These are phyloP conservation scores for Tolypocladium guangdongense DNA, from an alignment of 2,329 filamentous ascomycete genomes.

Conservation along the genomic window DNA sequence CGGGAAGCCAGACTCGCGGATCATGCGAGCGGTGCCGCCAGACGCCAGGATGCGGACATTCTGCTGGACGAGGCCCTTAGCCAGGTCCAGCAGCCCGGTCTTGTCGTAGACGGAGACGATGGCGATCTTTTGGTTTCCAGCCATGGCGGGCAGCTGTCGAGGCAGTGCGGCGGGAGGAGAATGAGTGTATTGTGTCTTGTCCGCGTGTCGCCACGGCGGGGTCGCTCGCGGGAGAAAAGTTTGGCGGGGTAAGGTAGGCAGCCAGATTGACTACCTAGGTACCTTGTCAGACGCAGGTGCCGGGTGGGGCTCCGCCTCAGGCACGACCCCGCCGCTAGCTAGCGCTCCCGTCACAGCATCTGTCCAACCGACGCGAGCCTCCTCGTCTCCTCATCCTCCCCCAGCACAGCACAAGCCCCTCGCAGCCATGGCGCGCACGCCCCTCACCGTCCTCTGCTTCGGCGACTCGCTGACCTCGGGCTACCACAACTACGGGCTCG, in stretches of 20 bases:
- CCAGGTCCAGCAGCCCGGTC: conserved; percentile 85
- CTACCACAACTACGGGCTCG: conserved; percentile 30
- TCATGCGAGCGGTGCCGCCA: conserved; percentile 91
- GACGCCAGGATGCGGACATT: conserved; percentile 90
- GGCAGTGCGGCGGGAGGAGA: not conserved
- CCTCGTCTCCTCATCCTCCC: not conserved
- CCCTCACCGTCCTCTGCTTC: conserved; percentile 49
- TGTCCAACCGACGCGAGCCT: no score
- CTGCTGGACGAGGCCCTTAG: conserved; percentile 79
- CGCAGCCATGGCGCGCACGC: conserved; percentile 15
- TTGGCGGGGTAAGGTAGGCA: not conserved
- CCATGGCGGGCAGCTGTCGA: conserved; percentile 18
- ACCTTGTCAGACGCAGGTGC: no score
- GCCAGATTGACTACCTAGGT: no score
- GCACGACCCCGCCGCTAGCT: no score
- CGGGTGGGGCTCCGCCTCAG: not conserved
- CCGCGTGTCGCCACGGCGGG: not conserved
- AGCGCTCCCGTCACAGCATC: not conserved
- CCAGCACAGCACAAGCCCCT: not conserved
- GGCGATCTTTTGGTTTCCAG: conserved; percentile 50
- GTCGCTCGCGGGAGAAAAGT: not conserved
- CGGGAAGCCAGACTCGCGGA: conserved; percentile 87
- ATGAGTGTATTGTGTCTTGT: not conserved
- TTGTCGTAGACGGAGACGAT: conserved; percentile 99
- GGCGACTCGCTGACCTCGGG: conserved; percentile 55